Evolutionary conservation across 2,329 filamentous ascomycete genomes (phyloP), one percentile per base, ranked within the genome.

Genomic region (Talaromyces marneffei): DNA sequence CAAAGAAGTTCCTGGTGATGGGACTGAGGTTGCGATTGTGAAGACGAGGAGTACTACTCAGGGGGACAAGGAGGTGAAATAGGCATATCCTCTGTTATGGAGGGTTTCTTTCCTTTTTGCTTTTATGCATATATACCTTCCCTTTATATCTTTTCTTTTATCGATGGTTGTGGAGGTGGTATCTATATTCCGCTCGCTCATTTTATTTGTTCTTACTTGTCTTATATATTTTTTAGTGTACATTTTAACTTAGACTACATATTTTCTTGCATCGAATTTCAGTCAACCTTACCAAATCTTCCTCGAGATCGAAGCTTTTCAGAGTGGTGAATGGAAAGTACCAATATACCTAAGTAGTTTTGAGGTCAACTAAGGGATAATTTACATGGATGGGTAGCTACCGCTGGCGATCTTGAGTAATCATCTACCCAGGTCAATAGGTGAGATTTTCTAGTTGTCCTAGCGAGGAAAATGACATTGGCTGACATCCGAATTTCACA

Each of bases 1-100:
- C 1, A 62, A 62, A 40, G 61, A 62, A 52, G 46, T 62, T 4
- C 54, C 54, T 23, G 40, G 54, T 10, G 29, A 44, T 42, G 39
- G 46, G 4, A 54, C 35, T 27, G 48, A 44, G 2, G 4, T 33
- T 31, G 29, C 37, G 5, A 20, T 58, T 4, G 56, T 37, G 3
- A 58, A 54, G 46, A 46, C 55, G 6, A n/a, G 23, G 23, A 59
- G 57, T n/a, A n/a, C n/a, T n/a, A n/a, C n/a, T 52, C 39, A 6
- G 27, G 31, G 16, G 40, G 31, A 58, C 3, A 50, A 58, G 16
- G 57, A 40, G n/a, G 23, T 10, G 2, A 40, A 59, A 52, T 59
- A 42, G 29, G n/a, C n/a, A 57, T 39, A 5, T 14, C 3, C n/a
- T 50, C 3, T 18, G 12, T 48, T 48, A 23, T 46, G 20, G 37